Evolutionary conservation across 139 green algal species (phyloP), one percentile per base, ranked within the genome.

Genomic region (Zygnema cylindricum): DNA sequence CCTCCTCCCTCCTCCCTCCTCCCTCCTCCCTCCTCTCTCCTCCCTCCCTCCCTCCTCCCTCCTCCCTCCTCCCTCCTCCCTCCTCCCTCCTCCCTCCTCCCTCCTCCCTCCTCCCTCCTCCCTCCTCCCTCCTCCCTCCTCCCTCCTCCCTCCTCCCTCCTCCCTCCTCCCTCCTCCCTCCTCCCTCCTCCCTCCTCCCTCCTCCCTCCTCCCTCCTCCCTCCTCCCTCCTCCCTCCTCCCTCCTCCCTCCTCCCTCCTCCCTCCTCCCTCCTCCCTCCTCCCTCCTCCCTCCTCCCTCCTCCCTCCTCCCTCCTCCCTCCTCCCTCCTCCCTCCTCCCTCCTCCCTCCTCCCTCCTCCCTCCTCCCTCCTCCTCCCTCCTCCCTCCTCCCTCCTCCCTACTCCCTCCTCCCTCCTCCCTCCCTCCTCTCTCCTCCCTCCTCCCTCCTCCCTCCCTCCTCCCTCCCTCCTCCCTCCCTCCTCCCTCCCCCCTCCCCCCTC

Each of bases 371-470:
- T 16, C 7, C 7, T 25, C 49, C 49, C 16, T 63, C 7, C 49
- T 63, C 49, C 7, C 49, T 16, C 7, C 49, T 63, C 16, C 49
- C 49, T 7, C 49, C 7, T 63, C 7, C 16, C 49, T 16, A 63
- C 49, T 63, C 49, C 49, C 49, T 63, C 16, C 16, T 63, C 49
- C 49, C 49, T 63, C 16, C 7, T 63, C 49, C 16, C 49, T 99
- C 97, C 22, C 95, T 99, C 43, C 96, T 99, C 87, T 97, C 95
- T 36, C 87, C 95, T 40, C 86, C 98, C 89, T 96, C 98, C 55
- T 91, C 77, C 86, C 88, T 91, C 30, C 86, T 49, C 39, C 79
- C 86, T 49, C 69, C 41, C 30, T 40, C 32, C 81, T 23, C 77
- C 1, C 2, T 16, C 16, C 71, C 38, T 16, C 21, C 71, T 41